Evolutionary conservation across 495 filamentous ascomycete species (phyloP).

Genomic region (Diplogelasinospora grovesii): DNA sequence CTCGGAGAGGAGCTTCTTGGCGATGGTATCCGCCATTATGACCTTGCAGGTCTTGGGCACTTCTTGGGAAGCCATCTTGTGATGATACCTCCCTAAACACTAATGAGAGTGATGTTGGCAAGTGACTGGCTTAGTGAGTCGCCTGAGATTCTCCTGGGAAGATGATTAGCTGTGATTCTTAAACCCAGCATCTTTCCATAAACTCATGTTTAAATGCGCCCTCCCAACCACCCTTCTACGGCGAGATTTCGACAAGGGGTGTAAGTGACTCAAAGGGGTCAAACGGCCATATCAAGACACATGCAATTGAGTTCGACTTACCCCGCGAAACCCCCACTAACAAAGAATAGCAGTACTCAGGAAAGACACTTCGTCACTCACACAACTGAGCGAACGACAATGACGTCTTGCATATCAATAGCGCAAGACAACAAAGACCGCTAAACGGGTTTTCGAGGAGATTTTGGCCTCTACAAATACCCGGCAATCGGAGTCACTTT

Average conservation of each 20-base stretch:
- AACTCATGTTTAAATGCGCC: background rate
- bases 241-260: background rate
- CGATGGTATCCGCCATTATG: conserved; percentile 75
- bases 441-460: too few relatives aligned
- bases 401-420: too few relatives aligned
- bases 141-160: background rate
- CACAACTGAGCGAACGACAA: too few relatives aligned
- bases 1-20: conserved; percentile 70
- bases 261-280: background rate
- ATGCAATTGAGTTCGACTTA: conserved; percentile 6
- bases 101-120: too few relatives aligned
- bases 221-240: background rate
- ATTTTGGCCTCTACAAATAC: conserved; percentile 12
- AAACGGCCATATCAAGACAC: background rate
- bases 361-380: too few relatives aligned
- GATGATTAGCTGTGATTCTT: background rate
- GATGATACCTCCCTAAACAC: too few relatives aligned
- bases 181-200: background rate
- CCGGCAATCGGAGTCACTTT: conserved; percentile 8
- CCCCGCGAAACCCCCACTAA: conserved; percentile 16
- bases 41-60: conserved; percentile 77
- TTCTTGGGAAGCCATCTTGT: conserved; percentile 34
- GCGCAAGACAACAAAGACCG: background rate
- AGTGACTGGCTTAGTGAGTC: conserved; percentile 1
- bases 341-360: too few relatives aligned